Conservation (phyloP, 2,329 filamentous ascomycete genomes). For the Emergomyces orientalis region DNA sequence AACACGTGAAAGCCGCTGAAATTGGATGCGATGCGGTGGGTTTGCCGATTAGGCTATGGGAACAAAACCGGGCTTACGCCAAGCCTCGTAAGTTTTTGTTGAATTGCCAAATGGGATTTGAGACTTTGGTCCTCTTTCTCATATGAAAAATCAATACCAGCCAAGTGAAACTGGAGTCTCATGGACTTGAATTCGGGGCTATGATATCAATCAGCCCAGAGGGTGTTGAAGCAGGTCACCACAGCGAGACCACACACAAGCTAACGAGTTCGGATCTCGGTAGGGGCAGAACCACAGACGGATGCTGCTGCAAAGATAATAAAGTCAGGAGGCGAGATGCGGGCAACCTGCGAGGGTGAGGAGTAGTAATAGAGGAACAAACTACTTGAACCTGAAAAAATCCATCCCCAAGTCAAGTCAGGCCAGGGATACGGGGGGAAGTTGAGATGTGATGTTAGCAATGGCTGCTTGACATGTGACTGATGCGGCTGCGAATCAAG, state of each 20-base stretch:
- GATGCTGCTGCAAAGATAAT: too few species aligned
- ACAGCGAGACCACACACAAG: background rate
- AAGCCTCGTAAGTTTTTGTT: background rate
- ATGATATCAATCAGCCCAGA: background rate
- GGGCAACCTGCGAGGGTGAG: background rate
- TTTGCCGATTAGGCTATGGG: background rate
- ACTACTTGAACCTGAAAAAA: too few species aligned
- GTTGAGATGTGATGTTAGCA: too few species aligned
- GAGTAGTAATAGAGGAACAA: too few species aligned
- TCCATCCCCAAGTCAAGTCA: too few species aligned
- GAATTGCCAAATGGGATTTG: background rate
- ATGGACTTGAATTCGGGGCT: background rate
- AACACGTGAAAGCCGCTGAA: constrained; percentile 1
- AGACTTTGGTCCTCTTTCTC: background rate
- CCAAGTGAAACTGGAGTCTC: background rate
- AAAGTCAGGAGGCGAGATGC: too few species aligned
- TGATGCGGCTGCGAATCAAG: constrained; percentile 4
- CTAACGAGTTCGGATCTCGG: background rate
- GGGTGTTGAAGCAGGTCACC: background rate
- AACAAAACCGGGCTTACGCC: background rate
- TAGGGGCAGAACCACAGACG: background rate
- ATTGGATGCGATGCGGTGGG: too few species aligned
- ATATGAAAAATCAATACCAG: background rate
- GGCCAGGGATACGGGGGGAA: too few species aligned
- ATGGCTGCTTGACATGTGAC: constrained; percentile 3